Base-by-base conservation (phyloP, 805 yeast species). In the Wickerhamomyces ciferrii region DNA sequence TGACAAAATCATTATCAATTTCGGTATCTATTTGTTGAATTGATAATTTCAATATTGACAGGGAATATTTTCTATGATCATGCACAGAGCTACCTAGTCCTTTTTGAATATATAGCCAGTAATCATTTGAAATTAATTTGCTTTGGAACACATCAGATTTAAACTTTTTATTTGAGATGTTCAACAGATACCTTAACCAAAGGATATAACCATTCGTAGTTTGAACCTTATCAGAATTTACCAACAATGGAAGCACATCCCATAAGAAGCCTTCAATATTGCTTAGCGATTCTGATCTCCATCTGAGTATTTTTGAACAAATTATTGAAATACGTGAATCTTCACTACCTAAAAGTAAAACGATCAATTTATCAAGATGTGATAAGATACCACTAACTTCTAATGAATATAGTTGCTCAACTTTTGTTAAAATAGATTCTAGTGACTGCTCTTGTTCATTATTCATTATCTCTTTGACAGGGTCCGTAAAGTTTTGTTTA, bases 21-120 rank as follows among this genome's bases (percentile, higher is more conserved):
- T 61, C 53, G 0, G 48, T 43, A 2, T 48, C 41, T 47, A 81
- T 57, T 3, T 69, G 59, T 52, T 76, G 76, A 15, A 89, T 68
- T 0, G 95, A 74, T 19, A 77, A 60, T 52, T 83, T 82, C 31
- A 88, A 59, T 15, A 87, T 76, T 0, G 91, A 81, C 24, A 88
- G 63, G 13, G 83, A 71, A 56, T 79, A 79, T 59, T 88, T 89
- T 43, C 87, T 74, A 46, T 75, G 79, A 48, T 87, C 95, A 56
- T 85, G 90, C 1, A 75, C 66, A 2, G 62, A 55, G 45, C 80
- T 72, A 15, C 74, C 70, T 36, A 87, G 63, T 2, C 87, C 84
- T 23, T 53, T 52, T 55, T 84, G 87, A 19, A 87, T 59, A 14
- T 58, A 55, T 4, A 48, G 42, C 94, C 95, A 87, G 52, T 81